These are phyloP conservation scores for Cardiospermum halicacabum DNA, from an alignment of 345 rosid genomes.

Conservation along the genomic window DNA sequence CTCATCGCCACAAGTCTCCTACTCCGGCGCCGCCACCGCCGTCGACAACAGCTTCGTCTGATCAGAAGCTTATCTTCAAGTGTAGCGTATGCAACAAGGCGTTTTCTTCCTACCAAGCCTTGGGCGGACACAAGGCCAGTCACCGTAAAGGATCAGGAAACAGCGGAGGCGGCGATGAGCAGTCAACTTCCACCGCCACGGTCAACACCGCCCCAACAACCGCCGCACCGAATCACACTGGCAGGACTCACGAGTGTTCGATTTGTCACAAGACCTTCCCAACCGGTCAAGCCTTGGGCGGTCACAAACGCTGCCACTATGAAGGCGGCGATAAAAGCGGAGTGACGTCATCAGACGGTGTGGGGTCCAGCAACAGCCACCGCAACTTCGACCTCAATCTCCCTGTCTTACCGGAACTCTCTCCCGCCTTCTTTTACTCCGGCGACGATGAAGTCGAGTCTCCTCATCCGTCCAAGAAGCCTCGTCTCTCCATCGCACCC, in stretches of 20 bases:
- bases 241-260: constrained; percentile 57
- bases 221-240: constrained; percentile 18
- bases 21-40: constrained; percentile 3
- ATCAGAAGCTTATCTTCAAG: constrained; percentile 42
- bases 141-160: constrained; percentile 53
- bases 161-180: constrained; percentile 26
- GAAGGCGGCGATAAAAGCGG: constrained; percentile 45
- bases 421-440: constrained; percentile 23
- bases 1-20: constrained; percentile 14
- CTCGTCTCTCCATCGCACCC: constrained; percentile 25
- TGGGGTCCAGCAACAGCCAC: constrained; percentile 51
- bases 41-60: constrained; percentile 1
- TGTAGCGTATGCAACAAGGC: constrained; percentile 75
- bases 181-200: constrained; percentile 20
- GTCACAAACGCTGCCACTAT: constrained; percentile 75
- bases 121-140: constrained; percentile 94
- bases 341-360: constrained; percentile 41
- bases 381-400: constrained; percentile 55
- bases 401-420: constrained; percentile 36
- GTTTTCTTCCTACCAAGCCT: constrained; percentile 77
- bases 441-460: constrained; percentile 42
- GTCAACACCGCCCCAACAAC: not conserved
- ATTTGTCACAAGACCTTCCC: constrained; percentile 64
- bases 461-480: constrained; percentile 39
- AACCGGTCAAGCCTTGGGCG: constrained; percentile 73